Base-by-base conservation (phyloP, 352 stramenopile genomes). In the Lagenidium sp. region DNA sequence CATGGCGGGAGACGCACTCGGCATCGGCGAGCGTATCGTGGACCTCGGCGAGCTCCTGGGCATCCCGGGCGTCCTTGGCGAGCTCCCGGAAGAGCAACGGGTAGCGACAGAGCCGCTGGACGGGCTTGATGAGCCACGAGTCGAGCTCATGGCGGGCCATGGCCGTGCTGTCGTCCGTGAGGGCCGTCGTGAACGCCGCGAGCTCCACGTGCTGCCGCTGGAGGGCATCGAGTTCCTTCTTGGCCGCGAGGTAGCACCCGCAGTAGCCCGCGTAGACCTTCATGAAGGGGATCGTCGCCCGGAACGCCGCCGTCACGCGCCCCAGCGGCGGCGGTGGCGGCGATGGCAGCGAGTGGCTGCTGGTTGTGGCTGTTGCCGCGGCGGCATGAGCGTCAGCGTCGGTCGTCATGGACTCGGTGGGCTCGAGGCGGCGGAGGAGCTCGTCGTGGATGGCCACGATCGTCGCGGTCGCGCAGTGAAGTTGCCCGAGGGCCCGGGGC, bases 231-330 rank as follows among this genome's bases (percentile, higher is more conserved):
- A 84, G 60, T 28, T 81, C 68, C 11, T 79, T 60, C 1, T 59
- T 67, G n/a, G 66, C 71, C 6, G 47, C 36, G 1, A 69, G 39
- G 35, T 76, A 78, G 42, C 55, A 72, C n/a, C 62, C 53, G 45
- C 68, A 84, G 50, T 81, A 84, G n/a, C 69, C 50, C 20, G 71
- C 62, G 53, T 84, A 84, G n/a, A 74, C 58, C 34, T 84, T 84
- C 65, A 84, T 79, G 54, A 70, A 81, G 44, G 79, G 65, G 43
- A 80, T 60, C 1, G 57, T 80, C 30, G 45, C 48, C 7, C 57
- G 44, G 45, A 84, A 80, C 0, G 68, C 68, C 4, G 12, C 41
- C 8, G 51, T 39, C 28, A 68, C 38, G 5, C 52, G 47, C n/a
- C 53, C 31, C 11, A 55, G 22, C n/a, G n/a, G 3, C 46, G 36